phyloP scores from a whole-genome alignment of 2,329 filamentous ascomycete species.

The Talaromyces sp. region DNA sequence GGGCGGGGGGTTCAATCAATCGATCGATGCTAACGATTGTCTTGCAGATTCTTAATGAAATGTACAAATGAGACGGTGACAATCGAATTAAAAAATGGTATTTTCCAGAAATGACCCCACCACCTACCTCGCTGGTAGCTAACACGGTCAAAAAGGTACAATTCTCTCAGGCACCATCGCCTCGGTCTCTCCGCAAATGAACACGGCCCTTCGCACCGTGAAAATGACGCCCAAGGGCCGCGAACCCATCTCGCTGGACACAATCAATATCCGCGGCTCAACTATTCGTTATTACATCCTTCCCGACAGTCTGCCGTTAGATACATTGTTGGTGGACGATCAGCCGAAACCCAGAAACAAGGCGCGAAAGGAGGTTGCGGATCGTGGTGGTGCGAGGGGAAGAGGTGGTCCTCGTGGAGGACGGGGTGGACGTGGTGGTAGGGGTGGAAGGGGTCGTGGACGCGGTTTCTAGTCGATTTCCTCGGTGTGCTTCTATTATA shows the following conservation, averaged over 20 bases:
- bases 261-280: constrained; percentile 93
- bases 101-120: constrained; percentile 19
- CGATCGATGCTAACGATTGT: constrained; percentile 12
- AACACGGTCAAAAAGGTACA: constrained; percentile 55
- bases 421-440: constrained; percentile 27
- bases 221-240: constrained; percentile 93
- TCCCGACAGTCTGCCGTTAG: constrained; percentile 88
- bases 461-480: constrained; percentile 36
- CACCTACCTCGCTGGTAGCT: not conserved
- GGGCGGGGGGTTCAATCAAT: not conserved
- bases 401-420: constrained; percentile 37
- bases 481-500: not conserved
- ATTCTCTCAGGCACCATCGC: constrained; percentile 96
- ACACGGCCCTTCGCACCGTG: constrained; percentile 89
- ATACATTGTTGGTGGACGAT: constrained; percentile 94
- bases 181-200: constrained; percentile 97
- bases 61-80: constrained; percentile 98
- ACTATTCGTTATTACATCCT: constrained; percentile 97
- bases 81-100: constrained; percentile 97
- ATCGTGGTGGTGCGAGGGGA: constrained; percentile 48
- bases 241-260: constrained; percentile 82
- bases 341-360: constrained; percentile 99
- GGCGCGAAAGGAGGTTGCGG: constrained; percentile 79
- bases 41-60: constrained; percentile 90
- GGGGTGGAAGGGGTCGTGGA: constrained; percentile 45